Evolutionary conservation across 2,329 filamentous ascomycete species (phyloP).

Genomic region (Chalaropsis thielavioides): DNA sequence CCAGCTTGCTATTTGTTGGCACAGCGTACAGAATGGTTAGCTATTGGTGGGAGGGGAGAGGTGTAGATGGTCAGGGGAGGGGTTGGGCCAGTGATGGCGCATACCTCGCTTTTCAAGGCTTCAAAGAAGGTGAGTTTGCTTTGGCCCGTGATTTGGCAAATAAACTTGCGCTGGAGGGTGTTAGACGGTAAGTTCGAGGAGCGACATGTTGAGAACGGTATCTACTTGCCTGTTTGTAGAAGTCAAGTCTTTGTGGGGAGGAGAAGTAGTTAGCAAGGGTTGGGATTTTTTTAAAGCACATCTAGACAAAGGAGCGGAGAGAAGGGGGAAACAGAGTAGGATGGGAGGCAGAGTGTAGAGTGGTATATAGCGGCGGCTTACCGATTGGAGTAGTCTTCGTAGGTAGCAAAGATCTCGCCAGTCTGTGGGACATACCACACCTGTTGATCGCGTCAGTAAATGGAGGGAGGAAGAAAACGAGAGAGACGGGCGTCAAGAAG

Average conservation of each 20-base stretch:
- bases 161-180: conserved; percentile 58
- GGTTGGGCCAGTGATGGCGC: conserved; percentile 24
- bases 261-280: not conserved
- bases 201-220: not conserved
- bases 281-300: not conserved
- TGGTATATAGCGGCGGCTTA: conserved; percentile 30
- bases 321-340: not conserved
- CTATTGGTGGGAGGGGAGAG: conserved; percentile 2
- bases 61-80: not conserved
- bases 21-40: conserved; percentile 13
- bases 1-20: conserved; percentile 46
- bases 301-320: conserved; percentile 13
- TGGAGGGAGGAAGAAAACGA: conserved; percentile 4
- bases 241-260: conserved; percentile 58
- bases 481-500: conserved; percentile 4
- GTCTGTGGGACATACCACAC: conserved; percentile 87
- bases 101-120: conserved; percentile 77
- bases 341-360: not conserved
- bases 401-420: conserved; percentile 75
- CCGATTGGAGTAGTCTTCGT: conserved; percentile 77
- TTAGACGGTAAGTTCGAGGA: not conserved
- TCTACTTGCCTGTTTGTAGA: conserved; percentile 66
- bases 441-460: conserved; percentile 32
- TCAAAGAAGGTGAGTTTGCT: conserved; percentile 86
- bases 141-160: conserved; percentile 90